Base-by-base conservation (phyloP, 345 rosid species). In the Citrus australasica region DNA sequence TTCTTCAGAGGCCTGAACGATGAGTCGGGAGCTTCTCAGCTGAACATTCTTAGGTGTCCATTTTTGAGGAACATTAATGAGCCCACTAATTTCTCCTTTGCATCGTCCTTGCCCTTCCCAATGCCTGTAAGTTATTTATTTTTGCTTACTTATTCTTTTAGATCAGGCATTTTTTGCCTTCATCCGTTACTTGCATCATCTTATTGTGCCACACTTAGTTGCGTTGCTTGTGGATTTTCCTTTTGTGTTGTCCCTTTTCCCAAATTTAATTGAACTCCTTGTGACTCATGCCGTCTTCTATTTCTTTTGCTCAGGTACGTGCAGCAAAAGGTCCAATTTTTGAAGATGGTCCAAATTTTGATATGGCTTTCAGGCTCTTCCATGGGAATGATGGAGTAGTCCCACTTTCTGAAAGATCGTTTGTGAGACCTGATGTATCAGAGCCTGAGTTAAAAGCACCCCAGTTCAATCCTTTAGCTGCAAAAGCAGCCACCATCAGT, bases 261-360 rank as follows among this genome's bases (percentile, higher is more conserved):
- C 5, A 40, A 25, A 40, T 3, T 75, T 10, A 22, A 33, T 55
- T 55, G 24, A 76, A 51, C 25, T 76, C 65, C 33, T 2, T 16
- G 7, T 16, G 65, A 67, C 65, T 76, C 13, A 14, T 22, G 40
- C 19, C 13, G 24, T 24, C 68, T 76, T 1, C 67, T 14, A 4
- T 77, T 51, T 64, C 5, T 59, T 59, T 46, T 76, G 69, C 40
- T 55, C 79, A 92, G 97, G 87, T 76, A 5, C 90, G 89, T 53
- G 82, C 86, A 27, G 90, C 87, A 62, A 89, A 88, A 85, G 99
- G 97, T 76, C 99, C 99, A 4, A 95, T 95, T 38, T 95, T 95
- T 78, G 99, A 95, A 87, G 99, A 95, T 90, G 99, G 95, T 22
- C 97, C 97, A 67, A 93, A 92, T 88, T 95, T 93, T 85, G 99